These are phyloP conservation scores for Crithidia thermophila DNA, from an alignment of 208 protist genomes.

Conservation along the genomic window DNA sequence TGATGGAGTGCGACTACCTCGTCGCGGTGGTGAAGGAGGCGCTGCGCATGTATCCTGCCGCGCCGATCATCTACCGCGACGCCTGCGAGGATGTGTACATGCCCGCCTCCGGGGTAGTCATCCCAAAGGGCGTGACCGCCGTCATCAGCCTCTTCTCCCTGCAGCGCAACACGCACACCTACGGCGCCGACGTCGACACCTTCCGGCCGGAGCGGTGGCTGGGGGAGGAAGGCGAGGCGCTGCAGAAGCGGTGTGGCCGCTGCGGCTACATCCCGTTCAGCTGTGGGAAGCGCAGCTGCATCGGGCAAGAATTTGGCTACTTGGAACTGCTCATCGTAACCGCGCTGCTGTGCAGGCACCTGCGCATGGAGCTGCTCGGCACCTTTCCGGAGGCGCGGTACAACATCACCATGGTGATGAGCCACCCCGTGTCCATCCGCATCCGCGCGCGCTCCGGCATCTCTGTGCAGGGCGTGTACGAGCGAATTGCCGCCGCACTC, in stretches of 20 bases:
- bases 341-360: conserved; percentile 40
- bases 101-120: conserved; percentile 44
- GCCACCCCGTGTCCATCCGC: conserved; percentile 37
- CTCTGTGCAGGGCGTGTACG: conserved; percentile 20
- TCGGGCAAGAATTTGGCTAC: conserved; percentile 54
- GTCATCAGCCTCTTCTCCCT: conserved; percentile 61
- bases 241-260: conserved; percentile 41
- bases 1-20: conserved; percentile 57
- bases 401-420: conserved; percentile 51
- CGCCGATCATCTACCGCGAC: conserved; percentile 64
- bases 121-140: conserved; percentile 45
- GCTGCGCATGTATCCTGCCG: conserved; percentile 58
- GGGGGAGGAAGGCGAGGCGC: conserved; percentile 35
- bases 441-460: conserved; percentile 27
- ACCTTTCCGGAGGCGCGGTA: conserved; percentile 49
- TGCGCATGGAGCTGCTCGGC: conserved; percentile 40
- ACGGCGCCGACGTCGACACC: conserved; percentile 38
- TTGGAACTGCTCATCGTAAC: conserved; percentile 49
- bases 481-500: conserved; percentile 12
- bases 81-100: conserved; percentile 43
- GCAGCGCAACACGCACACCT: conserved; percentile 46
- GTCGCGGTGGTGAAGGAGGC: conserved; percentile 46
- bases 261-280: conserved; percentile 70
- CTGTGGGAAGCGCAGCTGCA: conserved; percentile 50
- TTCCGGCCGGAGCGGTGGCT: conserved; percentile 65